phyloP scores from a whole-genome alignment of 2,329 filamentous ascomycete genomes.

The Aspergillus felis region DNA sequence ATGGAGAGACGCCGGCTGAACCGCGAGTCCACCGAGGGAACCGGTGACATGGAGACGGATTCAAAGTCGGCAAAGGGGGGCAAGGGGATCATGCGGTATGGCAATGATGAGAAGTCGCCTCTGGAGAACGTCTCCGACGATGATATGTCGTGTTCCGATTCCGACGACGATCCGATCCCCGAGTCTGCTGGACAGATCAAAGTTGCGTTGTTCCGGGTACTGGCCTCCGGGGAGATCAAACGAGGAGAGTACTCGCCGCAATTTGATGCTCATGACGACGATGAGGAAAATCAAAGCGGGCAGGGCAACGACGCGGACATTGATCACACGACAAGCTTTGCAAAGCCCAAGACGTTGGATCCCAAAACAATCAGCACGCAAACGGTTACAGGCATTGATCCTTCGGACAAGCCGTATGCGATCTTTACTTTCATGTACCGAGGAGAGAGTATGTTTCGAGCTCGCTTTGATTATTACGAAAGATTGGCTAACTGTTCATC shows the following conservation, averaged over 20 bases:
- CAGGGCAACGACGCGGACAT: constrained; percentile 69
- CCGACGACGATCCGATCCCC: constrained; percentile 79
- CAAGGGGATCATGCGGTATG: constrained; percentile 71
- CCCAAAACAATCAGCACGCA: constrained; percentile 98
- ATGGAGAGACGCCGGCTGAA: constrained; percentile 85
- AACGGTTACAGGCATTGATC: constrained; percentile 97
- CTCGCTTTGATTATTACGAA: background rate
- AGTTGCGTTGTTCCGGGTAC: constrained; percentile 89
- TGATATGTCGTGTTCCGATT: constrained; percentile 63
- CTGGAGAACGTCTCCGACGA: constrained; percentile 71
- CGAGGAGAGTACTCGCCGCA: constrained; percentile 97
- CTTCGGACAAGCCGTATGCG: constrained; percentile 92
- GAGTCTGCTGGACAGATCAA: constrained; percentile 98
- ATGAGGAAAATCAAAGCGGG: constrained; percentile 61
- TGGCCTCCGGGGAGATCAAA: constrained; percentile 95
- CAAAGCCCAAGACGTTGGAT: constrained; percentile 91
- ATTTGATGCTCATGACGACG: constrained; percentile 94
- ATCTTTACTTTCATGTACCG: constrained; percentile 98
- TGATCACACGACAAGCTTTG: constrained; percentile 96
- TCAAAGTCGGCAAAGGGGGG: constrained; percentile 27
- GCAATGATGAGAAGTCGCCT: constrained; percentile 68
- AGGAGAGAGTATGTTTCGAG: constrained; percentile 71
- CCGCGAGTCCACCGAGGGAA: constrained; percentile 59
- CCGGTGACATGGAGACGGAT: constrained; percentile 43
- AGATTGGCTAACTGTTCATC: background rate